phyloP scores from a whole-genome alignment of 2,329 filamentous ascomycete genomes.

The Cryphonectria naterciae region DNA sequence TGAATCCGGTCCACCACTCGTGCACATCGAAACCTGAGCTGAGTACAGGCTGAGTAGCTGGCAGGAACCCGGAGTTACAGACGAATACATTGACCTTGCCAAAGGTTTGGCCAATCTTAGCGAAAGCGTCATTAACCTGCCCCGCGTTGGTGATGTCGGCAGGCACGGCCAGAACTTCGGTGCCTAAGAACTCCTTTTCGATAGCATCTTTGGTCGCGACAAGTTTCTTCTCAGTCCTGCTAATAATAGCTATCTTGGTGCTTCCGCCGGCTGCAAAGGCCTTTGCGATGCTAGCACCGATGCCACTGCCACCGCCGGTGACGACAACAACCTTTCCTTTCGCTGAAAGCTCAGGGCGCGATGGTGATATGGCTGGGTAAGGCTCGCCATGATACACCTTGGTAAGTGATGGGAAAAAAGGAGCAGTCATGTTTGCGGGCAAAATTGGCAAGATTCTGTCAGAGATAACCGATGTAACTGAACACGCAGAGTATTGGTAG shows the following conservation, averaged over 20 bases:
- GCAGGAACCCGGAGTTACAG: slow-evolving; percentile 8
- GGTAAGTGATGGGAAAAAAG: slow-evolving; percentile 15
- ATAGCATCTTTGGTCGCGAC: slow-evolving; percentile 15
- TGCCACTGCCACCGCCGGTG: slow-evolving; percentile 16
- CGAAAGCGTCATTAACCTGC: slow-evolving; percentile 11
- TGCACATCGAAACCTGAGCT: slow-evolving; percentile 8
- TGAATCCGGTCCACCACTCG: slow-evolving; percentile 14
- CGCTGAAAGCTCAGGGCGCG: slow-evolving; percentile 14
- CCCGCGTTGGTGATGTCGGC: slow-evolving; percentile 12
- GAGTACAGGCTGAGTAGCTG: slow-evolving; percentile 7
- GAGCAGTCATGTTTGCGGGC: slow-evolving; percentile 11
- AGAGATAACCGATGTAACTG: neutral
- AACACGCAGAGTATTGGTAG: slow-evolving; percentile 1
- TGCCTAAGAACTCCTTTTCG: slow-evolving; percentile 8
- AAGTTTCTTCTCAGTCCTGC: slow-evolving; percentile 13
- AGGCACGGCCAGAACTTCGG: neutral
- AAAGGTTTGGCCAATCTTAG: slow-evolving; percentile 2
- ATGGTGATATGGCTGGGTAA: slow-evolving; percentile 11
- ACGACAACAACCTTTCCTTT: slow-evolving; percentile 12
- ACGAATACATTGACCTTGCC: slow-evolving; percentile 7
- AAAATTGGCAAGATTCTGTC: neutral
- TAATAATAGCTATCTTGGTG: slow-evolving; percentile 6
- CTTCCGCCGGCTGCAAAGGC: slow-evolving; percentile 11
- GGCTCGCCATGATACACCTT: slow-evolving; percentile 8
- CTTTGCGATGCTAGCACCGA: slow-evolving; percentile 7